These are phyloP conservation scores for Xylariaceae sp. DNA, from an alignment of 2,329 filamentous ascomycete species.

Conservation along the genomic window DNA sequence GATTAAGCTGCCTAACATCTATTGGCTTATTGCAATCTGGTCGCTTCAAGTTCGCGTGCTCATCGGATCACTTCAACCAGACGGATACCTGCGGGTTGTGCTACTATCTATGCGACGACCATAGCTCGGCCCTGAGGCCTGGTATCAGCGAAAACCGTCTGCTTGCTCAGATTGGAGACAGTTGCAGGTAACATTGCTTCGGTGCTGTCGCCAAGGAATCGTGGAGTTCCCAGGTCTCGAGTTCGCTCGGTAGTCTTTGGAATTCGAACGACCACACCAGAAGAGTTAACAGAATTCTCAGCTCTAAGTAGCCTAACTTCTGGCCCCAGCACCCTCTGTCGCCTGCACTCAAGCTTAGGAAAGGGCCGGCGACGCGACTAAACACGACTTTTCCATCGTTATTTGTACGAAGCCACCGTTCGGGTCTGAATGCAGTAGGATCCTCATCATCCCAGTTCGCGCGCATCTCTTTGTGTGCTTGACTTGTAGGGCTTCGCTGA, in stretches of 20 bases:
- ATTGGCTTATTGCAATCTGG: no score
- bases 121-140: no score
- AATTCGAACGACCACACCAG: constrained; percentile 4
- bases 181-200: constrained; percentile 11
- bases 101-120: no score
- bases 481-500: background rate
- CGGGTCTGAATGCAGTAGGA: background rate
- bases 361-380: background rate
- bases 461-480: background rate
- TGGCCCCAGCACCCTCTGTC: constrained; percentile 3
- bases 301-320: constrained; percentile 3
- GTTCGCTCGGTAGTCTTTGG: background rate
- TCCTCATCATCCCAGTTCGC: background rate
- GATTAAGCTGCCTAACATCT: no score
- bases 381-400: background rate
- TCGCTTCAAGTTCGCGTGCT: no score
- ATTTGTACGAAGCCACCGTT: background rate
- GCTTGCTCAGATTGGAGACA: no score
- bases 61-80: no score
- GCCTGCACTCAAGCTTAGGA: constrained; percentile 1
- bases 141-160: no score
- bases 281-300: background rate
- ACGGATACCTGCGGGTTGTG: no score
- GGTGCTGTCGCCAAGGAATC: constrained; percentile 4
- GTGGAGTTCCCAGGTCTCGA: background rate